Percentiles rank a stretch among this genome's conserved stretches.
Conservation (phyloP, 768 basidiomycete species). For the Podaxis sp. region DNA sequence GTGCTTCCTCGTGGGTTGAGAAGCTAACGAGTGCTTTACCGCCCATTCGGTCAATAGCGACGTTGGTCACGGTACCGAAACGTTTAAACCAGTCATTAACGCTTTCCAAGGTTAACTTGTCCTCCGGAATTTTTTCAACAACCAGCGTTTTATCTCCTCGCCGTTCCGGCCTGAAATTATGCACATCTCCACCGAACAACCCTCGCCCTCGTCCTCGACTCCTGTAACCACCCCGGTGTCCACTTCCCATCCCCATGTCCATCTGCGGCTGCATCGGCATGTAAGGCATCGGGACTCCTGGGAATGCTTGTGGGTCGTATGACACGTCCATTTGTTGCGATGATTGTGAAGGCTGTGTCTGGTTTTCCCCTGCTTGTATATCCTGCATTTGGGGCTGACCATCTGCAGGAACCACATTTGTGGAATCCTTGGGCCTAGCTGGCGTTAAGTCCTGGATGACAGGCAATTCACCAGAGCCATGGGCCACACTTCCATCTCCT, state of each 20-base stretch:
- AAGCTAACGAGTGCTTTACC: conserved; percentile 89
- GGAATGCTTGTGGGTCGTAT: conserved; percentile 1
- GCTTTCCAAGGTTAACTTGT: conserved; percentile 69
- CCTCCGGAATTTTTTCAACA: conserved; percentile 90
- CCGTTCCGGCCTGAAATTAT: conserved; percentile 62
- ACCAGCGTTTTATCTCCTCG: conserved; percentile 80
- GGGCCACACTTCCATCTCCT: conserved; percentile 42
- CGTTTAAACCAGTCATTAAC: conserved; percentile 89
- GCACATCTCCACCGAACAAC: conserved; percentile 60
- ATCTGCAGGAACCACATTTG: conserved; percentile 19
- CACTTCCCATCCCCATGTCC: conserved; percentile 25
- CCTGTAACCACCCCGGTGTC: conserved; percentile 32
- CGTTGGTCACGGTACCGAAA: conserved; percentile 90
- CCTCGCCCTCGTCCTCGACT: conserved; percentile 39
- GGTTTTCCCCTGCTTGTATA: conserved; percentile 12
- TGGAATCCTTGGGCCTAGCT: conserved; percentile 28
- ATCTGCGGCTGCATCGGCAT: conserved; percentile 22
- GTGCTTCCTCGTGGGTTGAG: conserved; percentile 75
- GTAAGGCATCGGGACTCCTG: conserved; percentile 7
- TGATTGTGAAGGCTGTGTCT: background rate
- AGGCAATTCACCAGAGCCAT: conserved; percentile 67
- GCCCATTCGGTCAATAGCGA: conserved; percentile 73
- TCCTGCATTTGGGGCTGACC: conserved; percentile 22
- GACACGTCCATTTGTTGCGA: conserved; percentile 3
- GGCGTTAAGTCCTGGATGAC: conserved; percentile 85